Evolutionary conservation across 192 early-diverging fungal species (phyloP).

Genomic region (Kickxella alabastrina): DNA sequence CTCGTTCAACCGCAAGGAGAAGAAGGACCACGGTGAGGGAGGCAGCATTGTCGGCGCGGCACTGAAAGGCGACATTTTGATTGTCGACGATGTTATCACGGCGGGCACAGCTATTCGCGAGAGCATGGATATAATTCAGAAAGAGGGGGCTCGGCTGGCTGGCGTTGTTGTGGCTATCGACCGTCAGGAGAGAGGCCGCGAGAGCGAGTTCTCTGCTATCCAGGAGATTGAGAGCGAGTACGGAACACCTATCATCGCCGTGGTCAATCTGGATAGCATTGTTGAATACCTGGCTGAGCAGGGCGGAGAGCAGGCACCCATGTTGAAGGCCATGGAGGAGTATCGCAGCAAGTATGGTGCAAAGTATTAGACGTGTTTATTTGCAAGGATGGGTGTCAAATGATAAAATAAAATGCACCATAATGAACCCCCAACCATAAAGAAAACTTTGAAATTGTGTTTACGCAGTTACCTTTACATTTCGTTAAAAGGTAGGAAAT

Average conservation of each 20-base stretch:
- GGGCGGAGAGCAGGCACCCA: conserved; percentile 33
- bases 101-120: conserved; percentile 99
- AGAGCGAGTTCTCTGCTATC: conserved; percentile 75
- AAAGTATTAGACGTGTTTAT: conserved; percentile 20
- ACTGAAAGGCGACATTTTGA: conserved; percentile 70
- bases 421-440: no score
- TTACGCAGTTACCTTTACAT: no score
- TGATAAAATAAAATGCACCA: no score
- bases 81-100: conserved; percentile 98
- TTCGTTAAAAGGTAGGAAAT: no score
- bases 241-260: conserved; percentile 74
- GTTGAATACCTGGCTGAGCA: conserved; percentile 80
- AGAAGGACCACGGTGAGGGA: conserved; percentile 98
- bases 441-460: no score
- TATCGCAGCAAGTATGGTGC: conserved; percentile 86
- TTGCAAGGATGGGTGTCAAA: no score
- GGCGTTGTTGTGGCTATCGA: conserved; percentile 94
- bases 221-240: conserved; percentile 86
- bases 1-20: conserved; percentile 97
- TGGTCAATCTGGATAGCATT: conserved; percentile 82
- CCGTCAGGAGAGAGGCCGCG: conserved; percentile 77
- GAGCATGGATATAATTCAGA: conserved; percentile 73
- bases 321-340: conserved; percentile 66
- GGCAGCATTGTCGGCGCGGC: conserved; percentile 90
- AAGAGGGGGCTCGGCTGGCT: conserved; percentile 64